Evolutionary conservation across 2,329 filamentous ascomycete genomes (phyloP), one percentile per base, ranked within the genome.

Genomic region (Phaeoacremonium minimum): DNA sequence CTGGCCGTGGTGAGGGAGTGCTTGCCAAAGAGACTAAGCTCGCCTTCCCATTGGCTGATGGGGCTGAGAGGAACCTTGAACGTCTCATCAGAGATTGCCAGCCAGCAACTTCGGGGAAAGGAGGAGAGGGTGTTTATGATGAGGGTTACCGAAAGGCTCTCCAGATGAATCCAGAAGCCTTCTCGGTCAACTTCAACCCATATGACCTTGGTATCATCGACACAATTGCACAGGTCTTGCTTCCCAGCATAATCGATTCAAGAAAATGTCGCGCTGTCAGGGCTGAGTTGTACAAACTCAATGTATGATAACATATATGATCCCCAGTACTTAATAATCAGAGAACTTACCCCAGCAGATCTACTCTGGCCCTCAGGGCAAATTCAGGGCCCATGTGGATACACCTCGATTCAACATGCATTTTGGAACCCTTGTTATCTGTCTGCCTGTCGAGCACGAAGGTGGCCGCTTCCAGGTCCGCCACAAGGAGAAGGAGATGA

Each of bases 231-330:
- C 67, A 76, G 36, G 41, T 61, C 1, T 57, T 80, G 1, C 49
- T 74, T 8, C 60, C 55, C 0, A 50, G 31, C 30, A 15, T 46
- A 4, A 4, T 20, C 13, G 36, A 43, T 4, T 13, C 32, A 2
- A 59, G 60, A 1, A 56, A 45, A 2, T 40, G 49, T 4, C 46
- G 55, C 1, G 61, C 61, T 6, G 52, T 79, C 2, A 53, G 52
- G 4, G 73, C 73, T 0, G 73, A 80, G 52, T 53, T 80, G 3
- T 78, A 77, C 49, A 77, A 77, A 42, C 51, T 80, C 14, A 79
- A 80, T 45, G 6, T n/a, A 19, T 11, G 12, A 7, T 26, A 17
- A 31, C 17, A 15, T 30, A 8, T 9, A 7, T n/a, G n/a, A n/a
- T n/a, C n/a, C n/a, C n/a, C n/a, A n/a, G n/a, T n/a, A n/a, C n/a